Base-by-base conservation (phyloP, 2,329 filamentous ascomycete species). In the Aspergillus flavus region DNA sequence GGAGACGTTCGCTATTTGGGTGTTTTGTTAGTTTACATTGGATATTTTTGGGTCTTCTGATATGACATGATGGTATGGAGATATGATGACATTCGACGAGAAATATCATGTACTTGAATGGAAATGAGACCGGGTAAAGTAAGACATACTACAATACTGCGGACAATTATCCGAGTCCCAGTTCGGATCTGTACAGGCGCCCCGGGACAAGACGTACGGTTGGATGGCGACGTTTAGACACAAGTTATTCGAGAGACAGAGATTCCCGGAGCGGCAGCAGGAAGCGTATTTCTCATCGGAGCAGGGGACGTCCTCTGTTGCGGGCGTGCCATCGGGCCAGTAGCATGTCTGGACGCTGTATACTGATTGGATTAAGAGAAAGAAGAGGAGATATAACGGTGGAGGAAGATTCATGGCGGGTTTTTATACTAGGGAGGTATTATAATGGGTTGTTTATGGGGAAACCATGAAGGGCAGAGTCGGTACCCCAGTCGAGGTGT, bases 201-300 rank as follows among this genome's bases (percentile, higher is more conserved):
- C 48, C n/a, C 28, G 48, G 12, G 48, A 52, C n/a, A 55, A 16
- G 6, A 55, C 52, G 11, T 55, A 55, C 4, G 52, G 52, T 55
- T 55, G 52, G 4, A 55, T 55, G 30, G 11, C 52, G n/a, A 55
- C 52, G 34, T 55, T 55, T 12, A 55, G 21, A 55, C 32, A 55
- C 32, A 55, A 28, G 48, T 55, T 55, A 55, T 55, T 39, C n/a
- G 32, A 55, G 23, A 55, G 32, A 21, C 52, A 39, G 32, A 55
- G 52, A 26, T 26, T 55, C 30, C 32, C 52, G 32, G 32, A 34
- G 52, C n/a, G 52, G 7, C 52, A 54, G 52, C 52, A 54, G 30
- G 50, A n/a, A 5, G 30, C 32, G 52, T 54, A 21, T 30, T 30
- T 50, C 14, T 50, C 46, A 26, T 54, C 52, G 12, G 52, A 54